Conservation (phyloP, 768 basidiomycete genomes). For the Kondoa subrosea region DNA sequence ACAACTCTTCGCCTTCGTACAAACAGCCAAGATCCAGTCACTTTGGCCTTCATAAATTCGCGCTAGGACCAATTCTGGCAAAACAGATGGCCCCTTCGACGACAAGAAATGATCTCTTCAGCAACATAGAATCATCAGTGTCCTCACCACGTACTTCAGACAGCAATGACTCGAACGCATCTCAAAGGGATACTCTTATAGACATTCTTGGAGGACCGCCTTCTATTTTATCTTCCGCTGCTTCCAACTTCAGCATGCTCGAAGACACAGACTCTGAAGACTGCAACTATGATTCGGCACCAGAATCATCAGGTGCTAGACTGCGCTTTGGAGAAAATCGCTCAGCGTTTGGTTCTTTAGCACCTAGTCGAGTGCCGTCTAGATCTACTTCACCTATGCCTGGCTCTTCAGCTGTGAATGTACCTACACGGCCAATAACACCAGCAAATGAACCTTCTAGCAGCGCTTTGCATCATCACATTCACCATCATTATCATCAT, state of each 20-base stretch:
- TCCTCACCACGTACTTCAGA: neutral
- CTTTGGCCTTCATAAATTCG: too few relatives aligned
- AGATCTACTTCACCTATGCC: neutral
- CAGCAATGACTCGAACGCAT: neutral
- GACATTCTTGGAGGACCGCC: neutral
- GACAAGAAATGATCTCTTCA: neutral
- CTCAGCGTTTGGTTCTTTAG: neutral
- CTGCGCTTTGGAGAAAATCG: neutral
- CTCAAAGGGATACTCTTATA: neutral
- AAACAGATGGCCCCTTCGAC: neutral
- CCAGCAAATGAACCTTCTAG: neutral
- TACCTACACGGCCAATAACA: neutral
- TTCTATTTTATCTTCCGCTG: too few relatives aligned
- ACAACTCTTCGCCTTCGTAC: too few relatives aligned
- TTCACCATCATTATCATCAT: slow-evolving; percentile 7
- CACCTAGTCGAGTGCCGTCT: neutral
- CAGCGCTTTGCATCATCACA: slow-evolving; percentile 1
- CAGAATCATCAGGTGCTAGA: neutral
- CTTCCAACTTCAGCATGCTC: neutral
- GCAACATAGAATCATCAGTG: neutral
- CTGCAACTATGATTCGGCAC: neutral
- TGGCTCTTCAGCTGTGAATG: neutral
- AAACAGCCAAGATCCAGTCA: too few relatives aligned
- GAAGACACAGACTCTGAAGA: neutral
- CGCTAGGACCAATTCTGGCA: too few relatives aligned